phyloP scores from a whole-genome alignment of 371 early-diverging fungal genomes.

The Blakeslea trispora region DNA sequence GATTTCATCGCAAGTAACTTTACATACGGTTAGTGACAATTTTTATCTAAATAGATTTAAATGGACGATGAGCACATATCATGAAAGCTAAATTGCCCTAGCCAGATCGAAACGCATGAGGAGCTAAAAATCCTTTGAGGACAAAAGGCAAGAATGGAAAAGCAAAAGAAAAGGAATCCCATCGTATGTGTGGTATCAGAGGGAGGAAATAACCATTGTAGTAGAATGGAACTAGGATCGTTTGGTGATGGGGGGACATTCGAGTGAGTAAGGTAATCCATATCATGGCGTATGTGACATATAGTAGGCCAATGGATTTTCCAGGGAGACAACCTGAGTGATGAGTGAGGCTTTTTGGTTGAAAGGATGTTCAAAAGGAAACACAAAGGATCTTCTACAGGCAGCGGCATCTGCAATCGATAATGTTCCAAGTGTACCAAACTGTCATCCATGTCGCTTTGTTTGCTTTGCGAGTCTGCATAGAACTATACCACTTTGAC shows the following conservation, averaged over 20 bases:
- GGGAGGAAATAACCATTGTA: not conserved
- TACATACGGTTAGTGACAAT: too few relatives aligned
- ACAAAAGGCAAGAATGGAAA: not conserved
- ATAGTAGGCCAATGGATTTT: not conserved
- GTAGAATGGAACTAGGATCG: not conserved
- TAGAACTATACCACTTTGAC: too few relatives aligned
- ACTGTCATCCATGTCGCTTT: too few relatives aligned
- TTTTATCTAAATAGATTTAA: too few relatives aligned
- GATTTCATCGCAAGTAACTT: too few relatives aligned
- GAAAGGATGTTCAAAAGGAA: too few relatives aligned
- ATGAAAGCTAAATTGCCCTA: constrained; percentile 1
- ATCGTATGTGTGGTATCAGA: not conserved
- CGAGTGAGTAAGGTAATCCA: not conserved
- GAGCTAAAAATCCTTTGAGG: constrained; percentile 1
- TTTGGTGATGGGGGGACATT: not conserved
- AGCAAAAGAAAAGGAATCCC: not conserved
- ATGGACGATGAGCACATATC: too few relatives aligned
- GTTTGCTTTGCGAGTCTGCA: too few relatives aligned
- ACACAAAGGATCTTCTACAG: too few relatives aligned
- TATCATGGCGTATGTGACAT: not conserved
- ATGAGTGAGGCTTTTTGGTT: too few relatives aligned
- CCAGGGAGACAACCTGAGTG: not conserved
- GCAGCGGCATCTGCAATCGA: too few relatives aligned
- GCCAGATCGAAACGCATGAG: not conserved
- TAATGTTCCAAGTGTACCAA: too few relatives aligned